Evolutionary conservation across 441 rosid species (phyloP), one percentile per base, ranked within the genome.

Genomic region (Melastoma candidum): DNA sequence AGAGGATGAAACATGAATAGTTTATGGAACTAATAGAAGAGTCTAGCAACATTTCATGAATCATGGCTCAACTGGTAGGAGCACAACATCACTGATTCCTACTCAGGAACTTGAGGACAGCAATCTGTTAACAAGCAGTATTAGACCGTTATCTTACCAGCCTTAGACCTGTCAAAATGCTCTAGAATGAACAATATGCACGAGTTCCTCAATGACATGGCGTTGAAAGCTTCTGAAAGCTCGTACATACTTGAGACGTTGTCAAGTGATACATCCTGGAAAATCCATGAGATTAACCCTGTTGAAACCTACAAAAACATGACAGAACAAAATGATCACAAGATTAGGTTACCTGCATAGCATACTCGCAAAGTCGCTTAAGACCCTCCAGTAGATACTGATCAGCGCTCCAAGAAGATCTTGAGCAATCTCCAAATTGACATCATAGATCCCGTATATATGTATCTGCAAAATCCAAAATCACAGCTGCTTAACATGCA

Each of bases 331-430:
- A 52, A 12, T 10, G n/a, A 39, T 52, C 22, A 8, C 67, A 29
- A 57, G 56, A 41, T 51, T 7, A 49, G 65, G 86, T 71, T 68
- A 93, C 98, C 95, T 83, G 90, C 62, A 93, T 93, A 51, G 95
- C 78, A 74, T 93, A 93, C 69, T 93, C 98, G 27, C 98, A 93
- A 7, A 81, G 95, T 44, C 98, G 90, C 82, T 93, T 93, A 44
- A 93, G 87, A 46, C 95, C 96, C 75, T 93, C 97, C 69, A 93
- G 69, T 46, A 93, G 97, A 81, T 93, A 93, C 68, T 93, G 98
- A 67, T 93, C 98, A 14, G 98, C 97, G 58, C 98, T 81, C 97
- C 76, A n/a, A 93, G 84, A 59, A 93, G 92, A 84, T 86, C 98
- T 79, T 93, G 90, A 43, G 98, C 80, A 60, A 89, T 81, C 59